These are phyloP conservation scores for Phytophthora boehmeriae DNA, from an alignment of 352 stramenopile species.

Conservation along the genomic window DNA sequence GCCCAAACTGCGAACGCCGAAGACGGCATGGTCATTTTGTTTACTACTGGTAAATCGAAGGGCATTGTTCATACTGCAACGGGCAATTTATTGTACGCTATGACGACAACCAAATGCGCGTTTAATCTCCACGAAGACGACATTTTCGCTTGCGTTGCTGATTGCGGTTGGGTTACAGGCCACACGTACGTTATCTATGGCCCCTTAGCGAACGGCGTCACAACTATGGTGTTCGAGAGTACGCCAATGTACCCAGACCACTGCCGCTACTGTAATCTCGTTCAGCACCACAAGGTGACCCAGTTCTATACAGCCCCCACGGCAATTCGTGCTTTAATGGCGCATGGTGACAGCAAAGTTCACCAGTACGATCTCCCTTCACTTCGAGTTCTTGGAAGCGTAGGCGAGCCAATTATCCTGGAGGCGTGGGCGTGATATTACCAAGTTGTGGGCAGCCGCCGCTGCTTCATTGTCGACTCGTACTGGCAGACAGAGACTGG, in stretches of 20 bases:
- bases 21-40: slow-evolving; percentile 27
- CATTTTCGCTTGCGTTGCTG: slow-evolving; percentile 94
- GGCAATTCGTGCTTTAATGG: slow-evolving; percentile 91
- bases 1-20: slow-evolving; percentile 94
- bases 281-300: slow-evolving; percentile 40
- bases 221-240: slow-evolving; percentile 97
- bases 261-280: slow-evolving; percentile 96
- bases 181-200: slow-evolving; percentile 97
- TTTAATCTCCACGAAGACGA: slow-evolving; percentile 94
- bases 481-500: slow-evolving; percentile 89
- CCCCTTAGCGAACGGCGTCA: slow-evolving; percentile 94
- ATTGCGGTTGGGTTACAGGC: slow-evolving; percentile 96
- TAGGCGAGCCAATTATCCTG: slow-evolving; percentile 98
- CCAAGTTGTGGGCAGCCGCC: slow-evolving; percentile 78
- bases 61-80: slow-evolving; percentile 60
- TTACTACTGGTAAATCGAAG: slow-evolving; percentile 20
- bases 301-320: slow-evolving; percentile 17
- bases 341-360: slow-evolving; percentile 90
- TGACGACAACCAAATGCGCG: slow-evolving; percentile 91
- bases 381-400: slow-evolving; percentile 94
- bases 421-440: slow-evolving; percentile 96
- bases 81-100: slow-evolving; percentile 94
- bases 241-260: slow-evolving; percentile 95
- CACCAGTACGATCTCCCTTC: slow-evolving; percentile 94
- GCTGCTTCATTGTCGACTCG: slow-evolving; percentile 94